These are phyloP conservation scores for Petunia secreta DNA, from an alignment of 257 asterid genomes.

Conservation along the genomic window DNA sequence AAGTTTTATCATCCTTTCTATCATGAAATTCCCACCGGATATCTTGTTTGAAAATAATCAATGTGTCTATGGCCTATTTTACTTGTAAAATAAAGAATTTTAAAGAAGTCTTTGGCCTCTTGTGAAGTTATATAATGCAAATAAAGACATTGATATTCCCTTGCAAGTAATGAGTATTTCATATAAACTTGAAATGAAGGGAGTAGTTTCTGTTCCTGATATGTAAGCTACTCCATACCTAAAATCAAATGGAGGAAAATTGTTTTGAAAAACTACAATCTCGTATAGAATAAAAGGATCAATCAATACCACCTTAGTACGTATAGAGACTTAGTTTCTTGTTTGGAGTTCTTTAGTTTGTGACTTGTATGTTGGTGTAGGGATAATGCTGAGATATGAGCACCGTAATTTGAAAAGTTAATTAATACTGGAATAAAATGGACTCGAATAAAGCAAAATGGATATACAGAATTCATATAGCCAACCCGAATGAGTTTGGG, in stretches of 20 bases:
- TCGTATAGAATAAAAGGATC: not conserved
- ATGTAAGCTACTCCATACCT: not conserved
- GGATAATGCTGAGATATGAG: not conserved
- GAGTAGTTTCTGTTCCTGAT: not conserved
- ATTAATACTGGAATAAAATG: not conserved
- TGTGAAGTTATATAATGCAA: not conserved
- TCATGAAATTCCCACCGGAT: not conserved
- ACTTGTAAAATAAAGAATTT: too few relatives aligned
- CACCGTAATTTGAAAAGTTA: not conserved
- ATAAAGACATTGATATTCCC: not conserved
- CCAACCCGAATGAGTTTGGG: not conserved
- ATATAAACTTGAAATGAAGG: not conserved
- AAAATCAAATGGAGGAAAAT: not conserved
- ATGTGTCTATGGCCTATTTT: not conserved
- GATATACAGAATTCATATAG: not conserved
- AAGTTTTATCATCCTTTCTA: constrained; percentile 12
- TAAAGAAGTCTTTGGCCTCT: not conserved
- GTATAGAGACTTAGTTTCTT: not conserved
- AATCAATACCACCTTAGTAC: not conserved
- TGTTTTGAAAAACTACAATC: not conserved
- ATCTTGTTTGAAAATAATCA: not conserved
- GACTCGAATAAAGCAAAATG: not conserved
- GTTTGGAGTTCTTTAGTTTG: not conserved
- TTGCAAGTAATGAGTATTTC: not conserved
- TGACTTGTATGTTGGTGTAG: not conserved